A percentile compares a stretch with the other conserved stretches of the same genome.
phyloP scores from a whole-genome alignment of 2,329 filamentous ascomycete species.

The Ilyonectria mors-panacis region DNA sequence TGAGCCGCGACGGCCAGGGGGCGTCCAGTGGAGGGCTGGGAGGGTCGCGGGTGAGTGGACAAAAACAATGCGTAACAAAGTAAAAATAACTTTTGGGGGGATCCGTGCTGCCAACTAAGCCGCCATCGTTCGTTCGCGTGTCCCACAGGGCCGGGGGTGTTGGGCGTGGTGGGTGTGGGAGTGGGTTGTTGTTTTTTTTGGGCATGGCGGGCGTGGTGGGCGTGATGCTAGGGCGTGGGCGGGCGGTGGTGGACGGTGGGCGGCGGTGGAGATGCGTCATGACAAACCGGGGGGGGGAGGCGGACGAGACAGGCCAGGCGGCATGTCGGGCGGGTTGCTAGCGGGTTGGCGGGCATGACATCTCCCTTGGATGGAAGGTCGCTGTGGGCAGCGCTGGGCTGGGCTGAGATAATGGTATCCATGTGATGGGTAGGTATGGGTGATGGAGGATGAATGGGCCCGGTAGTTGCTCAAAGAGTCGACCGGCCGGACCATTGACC shows the following conservation, averaged over 20 bases:
- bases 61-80: slow-evolving; percentile 44
- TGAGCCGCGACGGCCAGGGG: slow-evolving; percentile 30
- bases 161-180: slow-evolving; percentile 12
- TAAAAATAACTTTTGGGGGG: slow-evolving; percentile 52
- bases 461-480: slow-evolving; percentile 5
- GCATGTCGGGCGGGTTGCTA: slow-evolving; percentile 4
- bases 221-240: slow-evolving; percentile 26
- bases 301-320: background rate
- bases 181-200: slow-evolving; percentile 13
- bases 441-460: slow-evolving; percentile 7
- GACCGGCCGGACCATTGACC: background rate
- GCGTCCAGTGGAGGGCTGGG: background rate
- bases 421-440: background rate
- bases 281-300: slow-evolving; percentile 29
- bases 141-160: slow-evolving; percentile 27
- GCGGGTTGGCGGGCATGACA: slow-evolving; percentile 20
- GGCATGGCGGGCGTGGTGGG: slow-evolving; percentile 18
- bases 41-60: slow-evolving; percentile 38
- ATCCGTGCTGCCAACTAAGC: slow-evolving; percentile 43
- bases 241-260: slow-evolving; percentile 30
- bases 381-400: background rate
- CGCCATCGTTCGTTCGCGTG: slow-evolving; percentile 33
- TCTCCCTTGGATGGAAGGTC: background rate
- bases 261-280: slow-evolving; percentile 30
- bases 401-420: slow-evolving; percentile 1